Percentiles rank a stretch among this genome's conserved stretches.
phyloP scores from a whole-genome alignment of 192 early-diverging fungal genomes.

The Coemansia sp. region DNA sequence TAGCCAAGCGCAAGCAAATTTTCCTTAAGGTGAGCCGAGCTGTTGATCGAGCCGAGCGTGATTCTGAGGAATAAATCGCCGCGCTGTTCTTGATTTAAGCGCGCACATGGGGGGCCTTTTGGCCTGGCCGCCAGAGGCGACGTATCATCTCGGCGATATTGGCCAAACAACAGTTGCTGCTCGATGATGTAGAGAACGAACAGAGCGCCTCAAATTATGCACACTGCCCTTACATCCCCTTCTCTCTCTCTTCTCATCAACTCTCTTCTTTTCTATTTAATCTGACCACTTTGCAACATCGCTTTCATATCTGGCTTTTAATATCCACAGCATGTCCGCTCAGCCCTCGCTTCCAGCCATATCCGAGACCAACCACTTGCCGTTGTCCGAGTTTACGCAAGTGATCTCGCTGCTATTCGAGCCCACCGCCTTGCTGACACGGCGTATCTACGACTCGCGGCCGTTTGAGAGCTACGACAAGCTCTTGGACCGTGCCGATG shows the following conservation, averaged over 20 bases:
- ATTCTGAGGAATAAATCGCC: background rate
- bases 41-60: background rate
- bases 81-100: background rate
- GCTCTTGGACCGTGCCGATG: constrained; percentile 64
- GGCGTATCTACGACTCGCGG: constrained; percentile 66
- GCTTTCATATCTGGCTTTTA: constrained; percentile 6
- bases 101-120: background rate
- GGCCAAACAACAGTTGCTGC: background rate
- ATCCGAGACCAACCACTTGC: constrained; percentile 64
- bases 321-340: constrained; percentile 23
- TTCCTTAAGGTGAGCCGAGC: constrained; percentile 2
- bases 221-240: background rate
- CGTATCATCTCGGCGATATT: constrained; percentile 9
- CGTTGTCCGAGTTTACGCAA: constrained; percentile 57
- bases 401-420: constrained; percentile 82
- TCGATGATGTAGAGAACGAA: background rate
- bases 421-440: constrained; percentile 79
- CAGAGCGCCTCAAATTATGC: background rate
- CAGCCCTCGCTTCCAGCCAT: constrained; percentile 63
- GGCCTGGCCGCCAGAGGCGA: background rate
- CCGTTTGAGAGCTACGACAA: constrained; percentile 72
- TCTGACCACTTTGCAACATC: background rate
- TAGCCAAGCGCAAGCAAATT: background rate
- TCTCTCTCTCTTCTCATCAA: background rate
- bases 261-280: background rate